Percentiles rank a stretch among this genome's conserved stretches.
Evolutionary conservation across 2,329 filamentous ascomycete genomes (phyloP).

Genomic region (Claviceps pazoutovae): DNA sequence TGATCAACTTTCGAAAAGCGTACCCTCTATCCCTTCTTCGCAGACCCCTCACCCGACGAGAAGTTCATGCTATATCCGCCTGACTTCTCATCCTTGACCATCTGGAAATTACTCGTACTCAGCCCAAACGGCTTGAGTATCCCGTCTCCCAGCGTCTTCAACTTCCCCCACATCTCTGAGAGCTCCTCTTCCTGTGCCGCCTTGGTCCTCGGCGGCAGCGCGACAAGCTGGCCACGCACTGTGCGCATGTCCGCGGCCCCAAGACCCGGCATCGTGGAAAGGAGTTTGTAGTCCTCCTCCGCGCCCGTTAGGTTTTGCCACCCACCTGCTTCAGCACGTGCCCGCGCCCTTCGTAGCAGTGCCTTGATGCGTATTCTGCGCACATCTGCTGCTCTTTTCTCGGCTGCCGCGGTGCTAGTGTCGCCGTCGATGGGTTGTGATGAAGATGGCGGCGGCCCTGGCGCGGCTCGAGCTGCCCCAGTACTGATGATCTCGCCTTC

Average conservation of each 20-base stretch:
- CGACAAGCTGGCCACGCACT: conserved; percentile 50
- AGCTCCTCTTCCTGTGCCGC: conserved; percentile 75
- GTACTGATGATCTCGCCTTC: conserved; percentile 47
- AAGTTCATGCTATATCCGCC: conserved; percentile 96
- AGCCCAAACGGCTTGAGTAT: conserved; percentile 86
- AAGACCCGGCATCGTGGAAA: conserved; percentile 43
- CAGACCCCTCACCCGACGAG: conserved; percentile 21
- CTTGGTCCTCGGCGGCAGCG: conserved; percentile 55
- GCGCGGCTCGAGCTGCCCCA: conserved; percentile 38
- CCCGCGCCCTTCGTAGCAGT: conserved; percentile 64
- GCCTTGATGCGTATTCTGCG: conserved; percentile 69
- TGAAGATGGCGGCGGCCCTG: conserved; percentile 13
- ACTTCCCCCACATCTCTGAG: conserved; percentile 93
- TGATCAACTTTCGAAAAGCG: background rate
- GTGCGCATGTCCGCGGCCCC: conserved; percentile 51
- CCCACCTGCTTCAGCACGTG: conserved; percentile 53
- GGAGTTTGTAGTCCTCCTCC: conserved; percentile 61
- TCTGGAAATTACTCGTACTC: conserved; percentile 88
- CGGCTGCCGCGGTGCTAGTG: conserved; percentile 7
- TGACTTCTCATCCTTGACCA: conserved; percentile 76
- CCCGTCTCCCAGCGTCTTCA: conserved; percentile 85
- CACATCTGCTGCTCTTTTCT: conserved; percentile 41
- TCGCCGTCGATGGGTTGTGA: background rate
- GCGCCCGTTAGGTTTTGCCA: conserved; percentile 74
- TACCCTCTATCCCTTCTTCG: background rate